Conservation (phyloP, 2,329 filamentous ascomycete species). For the Penicillium sp. region DNA sequence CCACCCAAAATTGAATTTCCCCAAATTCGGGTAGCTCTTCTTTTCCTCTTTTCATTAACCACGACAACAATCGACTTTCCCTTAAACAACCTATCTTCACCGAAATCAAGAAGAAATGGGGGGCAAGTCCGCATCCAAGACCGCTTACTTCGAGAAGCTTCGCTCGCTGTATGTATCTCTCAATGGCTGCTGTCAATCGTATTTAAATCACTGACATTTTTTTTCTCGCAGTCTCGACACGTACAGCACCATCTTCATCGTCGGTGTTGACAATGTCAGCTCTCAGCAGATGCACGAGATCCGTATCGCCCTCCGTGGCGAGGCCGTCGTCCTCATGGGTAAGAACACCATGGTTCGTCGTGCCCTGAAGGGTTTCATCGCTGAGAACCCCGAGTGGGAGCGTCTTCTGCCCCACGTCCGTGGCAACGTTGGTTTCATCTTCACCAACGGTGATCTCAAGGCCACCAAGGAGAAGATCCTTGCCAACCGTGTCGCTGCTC, state of each 20-base stretch:
- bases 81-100: constrained; percentile 99
- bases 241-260: constrained; percentile 97
- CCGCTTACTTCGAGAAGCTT: constrained; percentile 96
- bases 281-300: constrained; percentile 99
- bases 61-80: constrained; percentile 51
- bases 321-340: constrained; percentile 97
- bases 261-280: constrained; percentile 97
- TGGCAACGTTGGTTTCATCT: constrained; percentile 99
- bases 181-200: constrained; percentile 62
- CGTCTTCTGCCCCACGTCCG: constrained; percentile 92
- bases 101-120: constrained; percentile 89
- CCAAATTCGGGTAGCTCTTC: constrained; percentile 22
- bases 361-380: constrained; percentile 90
- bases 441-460: constrained; percentile 98
- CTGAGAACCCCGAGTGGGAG: constrained; percentile 94
- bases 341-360: constrained; percentile 99
- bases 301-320: constrained; percentile 79
- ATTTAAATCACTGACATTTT: neutral
- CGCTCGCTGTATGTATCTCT: constrained; percentile 38
- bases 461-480: constrained; percentile 88
- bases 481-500: constrained; percentile 93
- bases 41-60: constrained; percentile 22
- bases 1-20: constrained; percentile 34
- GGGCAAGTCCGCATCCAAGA: constrained; percentile 93
- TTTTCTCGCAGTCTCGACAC: constrained; percentile 64